Conservation (phyloP, 352 stramenopile species). For the Globisporangium perplexum region DNA sequence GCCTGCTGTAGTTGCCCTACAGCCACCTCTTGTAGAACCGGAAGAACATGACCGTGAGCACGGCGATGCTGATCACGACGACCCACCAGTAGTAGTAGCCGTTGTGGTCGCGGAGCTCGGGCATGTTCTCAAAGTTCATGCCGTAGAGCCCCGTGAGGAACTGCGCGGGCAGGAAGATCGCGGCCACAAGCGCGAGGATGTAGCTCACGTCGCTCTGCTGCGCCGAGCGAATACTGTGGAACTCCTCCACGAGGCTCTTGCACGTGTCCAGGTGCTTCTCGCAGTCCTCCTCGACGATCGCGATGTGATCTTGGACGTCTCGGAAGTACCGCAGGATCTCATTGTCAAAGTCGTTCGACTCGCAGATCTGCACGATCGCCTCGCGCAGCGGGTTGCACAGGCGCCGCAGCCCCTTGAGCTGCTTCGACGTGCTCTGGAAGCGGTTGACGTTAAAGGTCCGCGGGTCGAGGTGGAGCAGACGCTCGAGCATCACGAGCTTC, state of each 20-base stretch:
- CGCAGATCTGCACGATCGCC: conserved; percentile 59
- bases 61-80: conserved; percentile 40
- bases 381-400: conserved; percentile 72
- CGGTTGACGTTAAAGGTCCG: conserved; percentile 54
- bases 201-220: conserved; percentile 79
- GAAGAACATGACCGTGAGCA: conserved; percentile 46
- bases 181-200: conserved; percentile 74
- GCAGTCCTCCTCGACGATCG: conserved; percentile 74
- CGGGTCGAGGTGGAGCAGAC: conserved; percentile 47
- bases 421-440: conserved; percentile 51
- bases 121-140: conserved; percentile 89
- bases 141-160: conserved; percentile 87
- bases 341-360: conserved; percentile 63
- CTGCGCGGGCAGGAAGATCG: conserved; percentile 77
- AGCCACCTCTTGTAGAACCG: conserved; percentile 76
- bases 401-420: conserved; percentile 69
- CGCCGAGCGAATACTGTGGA: conserved; percentile 51
- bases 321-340: conserved; percentile 77
- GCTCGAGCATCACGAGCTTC: conserved; percentile 68
- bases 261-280: conserved; percentile 74
- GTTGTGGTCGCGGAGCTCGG: conserved; percentile 65
- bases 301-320: conserved; percentile 83
- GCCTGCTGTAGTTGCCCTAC: no score
- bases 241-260: conserved; percentile 57
- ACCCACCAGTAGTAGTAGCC: conserved; percentile 83